Evolutionary conservation across 2,329 filamentous ascomycete genomes (phyloP), one percentile per base, ranked within the genome.

Genomic region (Ceratocystis diversiconidia): DNA sequence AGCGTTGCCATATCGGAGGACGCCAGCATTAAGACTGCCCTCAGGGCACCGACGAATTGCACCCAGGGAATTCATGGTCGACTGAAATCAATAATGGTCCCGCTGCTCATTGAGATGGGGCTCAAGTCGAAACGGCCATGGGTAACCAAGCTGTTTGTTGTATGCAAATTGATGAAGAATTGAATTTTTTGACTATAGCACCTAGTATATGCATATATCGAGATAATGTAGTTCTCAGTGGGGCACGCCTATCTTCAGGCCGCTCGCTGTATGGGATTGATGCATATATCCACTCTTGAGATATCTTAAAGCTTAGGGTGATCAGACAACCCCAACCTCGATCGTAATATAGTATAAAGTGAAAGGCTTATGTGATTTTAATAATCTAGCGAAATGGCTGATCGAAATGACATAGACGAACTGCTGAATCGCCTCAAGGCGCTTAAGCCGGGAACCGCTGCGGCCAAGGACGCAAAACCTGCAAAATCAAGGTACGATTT

Each of bases 351-450:
- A 8, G 4, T 44, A 50, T 50, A n/a, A 48, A 48, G 4, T 44
- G n/a, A 57, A 64, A 8, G 22, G 7, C 19, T 61, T 5, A 25
- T n/a, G 19, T 15, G 12, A 6, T 41, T 25, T 4, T 30, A 22
- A 28, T 30, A 7, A 32, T 19, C 25, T 32, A 6, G 8, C 15
- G 43, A 8, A 15, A 66, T 67, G 66, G 19, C 59, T 10, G 60
- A 62, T 22, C 30, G 7, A 17, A 65, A 67, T 48, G 60, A 62
- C 19, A 63, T 52, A 2, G 32, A 62, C 36, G 66, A 65, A 19
- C 30, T 85, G 28, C 73, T 84, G 25, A 78, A 81, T 66, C 78
- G 82, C 36, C 75, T 85, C 36, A 81, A 82, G 63, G 82, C 82
- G 8, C 73, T 85, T 46, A 77, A 78, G 71, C 70, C 73, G 68